Percentiles rank a stretch among this genome's conserved stretches.
Evolutionary conservation across 257 asterid species (phyloP).

Genomic region (Capsicum chinense): DNA sequence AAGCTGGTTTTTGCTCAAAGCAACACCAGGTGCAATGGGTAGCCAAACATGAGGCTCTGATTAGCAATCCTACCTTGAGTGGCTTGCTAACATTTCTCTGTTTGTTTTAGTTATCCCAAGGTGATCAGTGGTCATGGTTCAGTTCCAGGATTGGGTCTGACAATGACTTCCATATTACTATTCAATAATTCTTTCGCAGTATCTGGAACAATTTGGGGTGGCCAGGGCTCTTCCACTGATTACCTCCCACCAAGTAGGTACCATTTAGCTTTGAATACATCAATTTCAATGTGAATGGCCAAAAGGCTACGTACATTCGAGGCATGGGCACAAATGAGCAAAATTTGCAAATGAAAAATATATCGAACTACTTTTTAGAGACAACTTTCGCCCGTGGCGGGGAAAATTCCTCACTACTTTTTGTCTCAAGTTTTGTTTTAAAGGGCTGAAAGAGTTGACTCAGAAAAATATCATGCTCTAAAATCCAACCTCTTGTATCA

Average conservation of each 20-base stretch:
- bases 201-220: not conserved
- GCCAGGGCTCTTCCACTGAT: no score
- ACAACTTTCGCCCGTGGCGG: not conserved
- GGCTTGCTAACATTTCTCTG: not conserved
- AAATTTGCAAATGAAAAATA: not conserved
- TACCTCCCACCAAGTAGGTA: not conserved
- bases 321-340: not conserved
- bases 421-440: not conserved
- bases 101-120: conserved; percentile 28
- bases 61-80: conserved; percentile 24
- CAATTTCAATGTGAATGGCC: not conserved
- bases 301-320: no score
- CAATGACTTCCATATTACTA: not conserved
- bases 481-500: not conserved
- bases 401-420: not conserved
- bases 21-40: not conserved
- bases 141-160: conserved; percentile 48
- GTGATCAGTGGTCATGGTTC: conserved; percentile 50
- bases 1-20: no score
- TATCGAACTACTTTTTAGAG: not conserved
- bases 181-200: not conserved
- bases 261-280: not conserved
- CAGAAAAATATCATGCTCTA: not conserved
- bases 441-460: not conserved
- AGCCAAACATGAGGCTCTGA: conserved; percentile 45